Conservation (phyloP, 305 asterid genomes). For the Fraxinus nigra region DNA sequence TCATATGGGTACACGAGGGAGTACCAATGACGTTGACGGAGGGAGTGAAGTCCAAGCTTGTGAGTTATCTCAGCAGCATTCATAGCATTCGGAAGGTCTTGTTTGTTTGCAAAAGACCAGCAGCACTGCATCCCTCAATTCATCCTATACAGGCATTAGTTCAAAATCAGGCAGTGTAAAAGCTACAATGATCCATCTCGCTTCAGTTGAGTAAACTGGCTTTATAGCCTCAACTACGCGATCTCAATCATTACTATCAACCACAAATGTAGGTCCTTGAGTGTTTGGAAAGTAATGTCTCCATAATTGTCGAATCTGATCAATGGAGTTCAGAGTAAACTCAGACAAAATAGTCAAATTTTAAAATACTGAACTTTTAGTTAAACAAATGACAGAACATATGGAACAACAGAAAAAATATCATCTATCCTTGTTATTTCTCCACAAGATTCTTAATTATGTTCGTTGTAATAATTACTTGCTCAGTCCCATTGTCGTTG, state of each 20-base stretch:
- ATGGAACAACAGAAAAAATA: background rate
- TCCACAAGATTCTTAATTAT: background rate
- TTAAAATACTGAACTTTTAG: background rate
- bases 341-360: background rate
- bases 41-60: slow-evolving; percentile 89
- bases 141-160: slow-evolving; percentile 50
- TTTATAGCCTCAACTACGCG: slow-evolving; percentile 47
- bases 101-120: slow-evolving; percentile 90
- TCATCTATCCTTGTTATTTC: background rate
- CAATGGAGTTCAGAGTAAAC: background rate
- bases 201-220: background rate
- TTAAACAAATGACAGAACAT: background rate
- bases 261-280: slow-evolving; percentile 80
- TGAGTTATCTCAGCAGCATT: slow-evolving; percentile 93
- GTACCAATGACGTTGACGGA: slow-evolving; percentile 88
- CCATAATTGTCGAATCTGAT: slow-evolving; percentile 81
- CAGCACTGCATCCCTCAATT: slow-evolving; percentile 81
- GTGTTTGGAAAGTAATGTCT: slow-evolving; percentile 88
- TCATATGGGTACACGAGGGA: background rate
- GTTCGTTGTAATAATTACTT: background rate
- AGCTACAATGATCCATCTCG: background rate
- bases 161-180: background rate
- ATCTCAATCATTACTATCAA: slow-evolving; percentile 81
- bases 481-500: background rate
- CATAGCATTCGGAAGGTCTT: slow-evolving; percentile 96